Conservation (phyloP, 305 asterid genomes). For the Caryopteris hybrid region DNA sequence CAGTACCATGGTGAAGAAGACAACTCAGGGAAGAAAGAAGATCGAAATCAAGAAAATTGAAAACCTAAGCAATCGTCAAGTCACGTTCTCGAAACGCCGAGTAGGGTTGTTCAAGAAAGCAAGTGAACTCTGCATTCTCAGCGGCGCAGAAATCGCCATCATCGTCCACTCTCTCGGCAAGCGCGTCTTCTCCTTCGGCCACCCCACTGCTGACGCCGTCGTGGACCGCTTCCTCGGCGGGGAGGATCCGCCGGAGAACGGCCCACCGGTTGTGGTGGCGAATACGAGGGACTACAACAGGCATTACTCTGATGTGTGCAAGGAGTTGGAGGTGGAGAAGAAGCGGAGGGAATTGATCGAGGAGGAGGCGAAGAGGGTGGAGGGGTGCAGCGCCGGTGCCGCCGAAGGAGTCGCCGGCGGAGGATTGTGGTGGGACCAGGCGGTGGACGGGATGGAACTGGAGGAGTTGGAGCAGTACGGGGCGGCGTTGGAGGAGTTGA, state of each 20-base stretch:
- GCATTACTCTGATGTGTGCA: conserved; percentile 27
- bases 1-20: conserved; percentile 21
- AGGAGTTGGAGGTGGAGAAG: conserved; percentile 46
- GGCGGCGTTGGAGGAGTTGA: conserved; percentile 38
- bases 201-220: conserved; percentile 34
- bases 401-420: background rate
- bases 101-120: conserved; percentile 48
- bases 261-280: background rate
- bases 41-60: conserved; percentile 47
- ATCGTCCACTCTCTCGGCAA: conserved; percentile 41
- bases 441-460: conserved; percentile 22
- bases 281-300: conserved; percentile 23
- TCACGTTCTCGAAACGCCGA: conserved; percentile 50
- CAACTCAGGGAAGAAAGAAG: conserved; percentile 37
- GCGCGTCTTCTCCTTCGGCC: conserved; percentile 47
- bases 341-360: conserved; percentile 31
- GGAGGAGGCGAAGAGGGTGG: conserved; percentile 24
- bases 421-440: conserved; percentile 31
- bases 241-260: background rate
- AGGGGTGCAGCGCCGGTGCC: no score
- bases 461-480: conserved; percentile 40
- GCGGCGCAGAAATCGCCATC: conserved; percentile 39
- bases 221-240: conserved; percentile 33
- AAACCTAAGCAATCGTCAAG: conserved; percentile 32
- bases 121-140: conserved; percentile 40